A percentile compares a stretch with the other conserved stretches of the same genome.
phyloP scores from a whole-genome alignment of 1,284 basidiomycete genomes.

The Ustilago trichophora region DNA sequence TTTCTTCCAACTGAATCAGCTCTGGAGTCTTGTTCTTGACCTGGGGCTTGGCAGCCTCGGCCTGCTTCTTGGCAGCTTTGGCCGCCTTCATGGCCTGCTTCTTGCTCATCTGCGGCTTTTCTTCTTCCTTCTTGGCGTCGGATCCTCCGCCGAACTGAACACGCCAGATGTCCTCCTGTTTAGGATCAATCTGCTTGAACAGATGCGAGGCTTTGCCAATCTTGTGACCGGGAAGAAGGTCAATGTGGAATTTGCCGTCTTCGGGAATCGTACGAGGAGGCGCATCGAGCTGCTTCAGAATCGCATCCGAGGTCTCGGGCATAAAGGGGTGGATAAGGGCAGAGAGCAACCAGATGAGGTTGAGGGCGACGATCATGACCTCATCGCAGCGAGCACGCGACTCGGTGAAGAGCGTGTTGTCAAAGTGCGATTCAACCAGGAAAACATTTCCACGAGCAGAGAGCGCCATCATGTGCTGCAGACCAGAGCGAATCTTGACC shows the following conservation, averaged over 20 bases:
- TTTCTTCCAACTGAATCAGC: constrained; percentile 43
- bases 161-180: constrained; percentile 85
- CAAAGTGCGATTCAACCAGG: constrained; percentile 88
- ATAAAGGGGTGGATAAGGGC: constrained; percentile 93
- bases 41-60: constrained; percentile 39
- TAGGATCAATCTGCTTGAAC: constrained; percentile 93
- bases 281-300: constrained; percentile 88
- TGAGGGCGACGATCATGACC: constrained; percentile 85
- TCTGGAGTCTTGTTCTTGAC: constrained; percentile 60
- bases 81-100: constrained; percentile 61
- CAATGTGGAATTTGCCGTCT: constrained; percentile 71
- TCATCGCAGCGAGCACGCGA: constrained; percentile 86
- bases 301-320: constrained; percentile 85
- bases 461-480: constrained; percentile 87
- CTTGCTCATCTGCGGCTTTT: constrained; percentile 60
- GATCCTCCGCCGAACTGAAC: constrained; percentile 78
- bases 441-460: constrained; percentile 94
- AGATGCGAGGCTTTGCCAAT: constrained; percentile 88
- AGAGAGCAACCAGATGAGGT: constrained; percentile 90
- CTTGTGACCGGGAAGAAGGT: constrained; percentile 85
- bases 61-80: constrained; percentile 59
- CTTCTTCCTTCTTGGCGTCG: constrained; percentile 25
- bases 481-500: constrained; percentile 86
- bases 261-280: constrained; percentile 77
- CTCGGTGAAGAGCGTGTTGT: constrained; percentile 85